These are phyloP conservation scores for Berkeleyomyces basicola DNA, from an alignment of 2,329 filamentous ascomycete species.

Conservation along the genomic window DNA sequence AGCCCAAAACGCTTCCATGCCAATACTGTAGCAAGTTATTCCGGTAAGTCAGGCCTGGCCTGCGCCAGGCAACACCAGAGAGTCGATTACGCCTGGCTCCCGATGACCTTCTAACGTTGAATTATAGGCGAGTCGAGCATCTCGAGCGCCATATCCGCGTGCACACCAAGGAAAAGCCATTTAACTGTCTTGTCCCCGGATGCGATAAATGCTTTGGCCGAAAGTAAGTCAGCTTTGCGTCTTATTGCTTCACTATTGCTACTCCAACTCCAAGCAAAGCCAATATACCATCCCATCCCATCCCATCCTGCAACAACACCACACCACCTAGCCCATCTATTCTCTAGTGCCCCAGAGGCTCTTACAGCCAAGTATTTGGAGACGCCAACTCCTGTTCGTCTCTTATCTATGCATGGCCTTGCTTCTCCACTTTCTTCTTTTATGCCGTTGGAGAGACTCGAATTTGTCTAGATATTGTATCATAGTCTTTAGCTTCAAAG, in stretches of 20 bases:
- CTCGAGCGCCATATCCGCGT: constrained; percentile 47
- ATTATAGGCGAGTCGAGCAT: constrained; percentile 43
- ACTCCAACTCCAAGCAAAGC: constrained; percentile 5
- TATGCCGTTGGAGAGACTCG: not conserved
- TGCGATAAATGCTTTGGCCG: constrained; percentile 47
- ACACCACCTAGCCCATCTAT: not conserved
- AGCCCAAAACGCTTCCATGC: constrained; percentile 45
- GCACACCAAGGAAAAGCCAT: constrained; percentile 50
- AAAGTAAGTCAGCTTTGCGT: constrained; percentile 28
- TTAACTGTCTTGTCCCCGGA: constrained; percentile 40
- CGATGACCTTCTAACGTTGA: constrained; percentile 15
- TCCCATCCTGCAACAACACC: not conserved
- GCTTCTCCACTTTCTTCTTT: not conserved
- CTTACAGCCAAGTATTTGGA: not conserved
- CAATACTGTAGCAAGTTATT: constrained; percentile 47
- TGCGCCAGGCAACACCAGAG: constrained; percentile 4
- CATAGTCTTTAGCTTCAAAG: not conserved
- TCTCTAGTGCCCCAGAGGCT: not conserved
- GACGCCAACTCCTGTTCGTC: not conserved
- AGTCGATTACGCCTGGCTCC: not conserved
- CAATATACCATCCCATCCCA: not conserved
- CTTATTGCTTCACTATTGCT: constrained; percentile 6
- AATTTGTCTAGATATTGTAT: not conserved
- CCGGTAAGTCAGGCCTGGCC: constrained; percentile 29
- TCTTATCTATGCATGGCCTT: not conserved